phyloP scores from a whole-genome alignment of 306 rosid genomes.

The Dryas alaskensis region DNA sequence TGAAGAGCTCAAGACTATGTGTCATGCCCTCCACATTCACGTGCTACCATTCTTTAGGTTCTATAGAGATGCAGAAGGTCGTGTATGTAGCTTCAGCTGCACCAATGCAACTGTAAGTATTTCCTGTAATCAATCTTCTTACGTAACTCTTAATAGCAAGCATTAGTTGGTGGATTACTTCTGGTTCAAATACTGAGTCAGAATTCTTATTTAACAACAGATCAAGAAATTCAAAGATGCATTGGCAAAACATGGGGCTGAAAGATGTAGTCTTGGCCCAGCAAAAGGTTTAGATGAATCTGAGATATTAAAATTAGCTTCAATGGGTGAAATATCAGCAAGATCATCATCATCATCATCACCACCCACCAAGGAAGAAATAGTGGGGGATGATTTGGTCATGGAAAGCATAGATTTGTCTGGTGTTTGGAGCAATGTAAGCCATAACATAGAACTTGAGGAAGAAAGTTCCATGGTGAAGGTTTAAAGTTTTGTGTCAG shows the following conservation, averaged over 20 bases:
- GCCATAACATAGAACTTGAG: constrained; percentile 20
- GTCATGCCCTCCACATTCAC: constrained; percentile 59
- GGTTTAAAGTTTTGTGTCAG: background rate
- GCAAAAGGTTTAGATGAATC: constrained; percentile 68
- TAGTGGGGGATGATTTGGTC: constrained; percentile 37
- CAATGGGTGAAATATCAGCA: constrained; percentile 42
- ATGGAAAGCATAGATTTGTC: constrained; percentile 26
- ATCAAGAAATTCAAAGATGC: constrained; percentile 85
- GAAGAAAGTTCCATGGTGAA: constrained; percentile 29
- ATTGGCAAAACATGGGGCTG: constrained; percentile 54
- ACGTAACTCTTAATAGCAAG: background rate
- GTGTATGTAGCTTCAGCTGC: constrained; percentile 79
- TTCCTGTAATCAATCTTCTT: background rate
- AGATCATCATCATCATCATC: constrained; percentile 29
- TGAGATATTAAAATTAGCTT: constrained; percentile 49
- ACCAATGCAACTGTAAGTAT: constrained; percentile 76
- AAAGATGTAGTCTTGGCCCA: constrained; percentile 60
- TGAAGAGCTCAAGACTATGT: constrained; percentile 69
- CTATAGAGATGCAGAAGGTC: constrained; percentile 78
- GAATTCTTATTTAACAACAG: constrained; percentile 38
- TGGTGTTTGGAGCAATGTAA: constrained; percentile 28
- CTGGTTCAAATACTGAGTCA: constrained; percentile 5
- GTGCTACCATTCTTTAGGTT: constrained; percentile 86
- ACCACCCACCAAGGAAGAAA: constrained; percentile 22
- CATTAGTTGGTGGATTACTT: background rate